Base-by-base conservation (phyloP, 352 stramenopile genomes). In the Salisapilia sapeloensis region DNA sequence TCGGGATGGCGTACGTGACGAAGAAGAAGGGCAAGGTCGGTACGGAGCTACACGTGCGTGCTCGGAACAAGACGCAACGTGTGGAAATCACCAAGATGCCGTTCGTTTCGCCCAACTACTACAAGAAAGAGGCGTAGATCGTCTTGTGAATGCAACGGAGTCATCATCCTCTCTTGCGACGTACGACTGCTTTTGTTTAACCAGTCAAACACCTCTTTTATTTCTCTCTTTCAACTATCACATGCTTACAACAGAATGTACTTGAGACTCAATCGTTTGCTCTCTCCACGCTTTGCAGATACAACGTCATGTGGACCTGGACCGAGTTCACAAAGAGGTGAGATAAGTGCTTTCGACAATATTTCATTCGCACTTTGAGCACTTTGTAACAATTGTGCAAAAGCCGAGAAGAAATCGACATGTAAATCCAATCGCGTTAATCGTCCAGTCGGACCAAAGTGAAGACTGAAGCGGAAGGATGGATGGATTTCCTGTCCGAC, bases 1-100 rank as follows among this genome's bases (percentile, higher is more conserved):
- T 99, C 44, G 92, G 93, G 28, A 99, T 99, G 95, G 94, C 93
- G 35, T 99, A 98, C 59, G 89, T 99, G 19, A 63, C 87, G 40
- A 97, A 92, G 43, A 65, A 45, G 6, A 30, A 75, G 31, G 46
- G 62, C 35, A 98, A 98, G 63, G 49, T 78, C 31, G 93, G 89
- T 41, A 98, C 93, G 28, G 58, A 93, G 37, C 55, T 99, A 35
- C 69, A 78, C 35, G 48, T 98, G 6, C 95, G 96, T 56, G 92
- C 97, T 27, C 84, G 94, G 45, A 84, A 85, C 50, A 98, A 98
- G 59, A 77, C 94, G 60, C 70, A 96, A 54, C 63, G 70, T 26
- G 80, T 91, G 4, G 65, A 80, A 22, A 74, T 99, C 33, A 86
- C 82, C 44, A 97, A 97, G 66, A 99, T 98, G 93, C 95, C 95